Percentiles rank a stretch among this genome's conserved stretches.
Conservation (phyloP, 768 basidiomycete species). For the Tricholoma furcatifolium region DNA sequence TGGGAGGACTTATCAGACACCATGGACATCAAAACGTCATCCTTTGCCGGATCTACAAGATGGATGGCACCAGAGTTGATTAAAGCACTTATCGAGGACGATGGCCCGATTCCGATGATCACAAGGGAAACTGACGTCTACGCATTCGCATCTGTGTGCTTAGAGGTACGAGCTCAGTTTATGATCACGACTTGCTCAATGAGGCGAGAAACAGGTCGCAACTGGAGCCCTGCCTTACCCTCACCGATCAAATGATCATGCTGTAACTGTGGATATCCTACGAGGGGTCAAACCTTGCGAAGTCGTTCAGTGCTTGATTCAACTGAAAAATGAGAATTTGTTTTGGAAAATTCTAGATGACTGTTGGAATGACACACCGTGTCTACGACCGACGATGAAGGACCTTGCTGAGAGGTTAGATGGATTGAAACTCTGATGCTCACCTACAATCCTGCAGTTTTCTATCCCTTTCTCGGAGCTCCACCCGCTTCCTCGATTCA, state of each 20-base stretch:
- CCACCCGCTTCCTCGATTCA: too few species aligned
- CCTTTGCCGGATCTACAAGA: constrained; percentile 46
- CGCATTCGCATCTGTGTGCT: constrained; percentile 57
- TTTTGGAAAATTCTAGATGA: constrained; percentile 46
- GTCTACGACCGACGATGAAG: constrained; percentile 42
- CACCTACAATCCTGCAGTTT: too few species aligned
- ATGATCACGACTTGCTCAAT: too few species aligned
- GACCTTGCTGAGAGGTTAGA: constrained; percentile 33
- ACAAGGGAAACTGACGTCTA: constrained; percentile 59
- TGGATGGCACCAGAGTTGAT: constrained; percentile 65
- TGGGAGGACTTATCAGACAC: constrained; percentile 48
- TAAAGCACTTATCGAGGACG: constrained; percentile 47
- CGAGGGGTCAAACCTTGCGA: constrained; percentile 44
- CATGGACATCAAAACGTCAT: constrained; percentile 34
- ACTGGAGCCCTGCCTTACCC: constrained; percentile 53
- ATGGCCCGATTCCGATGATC: constrained; percentile 38
- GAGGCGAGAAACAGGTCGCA: constrained; percentile 34
- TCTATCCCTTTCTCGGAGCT: too few species aligned
- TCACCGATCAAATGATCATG: constrained; percentile 51
- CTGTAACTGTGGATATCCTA: constrained; percentile 48
- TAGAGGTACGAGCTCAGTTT: constrained; percentile 41
- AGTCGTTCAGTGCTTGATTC: constrained; percentile 27
- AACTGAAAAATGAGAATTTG: constrained; percentile 27
- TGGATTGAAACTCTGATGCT: constrained; percentile 17
- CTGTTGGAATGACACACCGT: constrained; percentile 42